phyloP scores from a whole-genome alignment of 2,329 filamentous ascomycete species.

The Grosmannia serpens region DNA sequence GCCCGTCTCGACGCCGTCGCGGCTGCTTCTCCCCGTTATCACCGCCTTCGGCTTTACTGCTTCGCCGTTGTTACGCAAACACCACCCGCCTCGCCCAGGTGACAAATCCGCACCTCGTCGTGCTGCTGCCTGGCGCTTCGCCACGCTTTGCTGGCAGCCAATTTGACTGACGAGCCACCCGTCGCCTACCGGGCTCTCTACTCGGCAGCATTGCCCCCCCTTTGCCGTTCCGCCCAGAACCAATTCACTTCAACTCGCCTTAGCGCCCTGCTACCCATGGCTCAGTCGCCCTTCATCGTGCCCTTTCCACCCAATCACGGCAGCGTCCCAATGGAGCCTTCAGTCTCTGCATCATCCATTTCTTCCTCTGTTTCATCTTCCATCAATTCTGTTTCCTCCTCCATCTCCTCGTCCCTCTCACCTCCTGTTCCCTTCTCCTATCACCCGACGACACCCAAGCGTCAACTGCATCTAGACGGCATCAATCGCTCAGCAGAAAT shows the following conservation, averaged over 20 bases:
- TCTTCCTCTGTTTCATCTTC: constrained; percentile 2
- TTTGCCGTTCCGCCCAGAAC: neutral
- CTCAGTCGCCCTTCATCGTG: neutral
- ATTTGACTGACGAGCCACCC: neutral
- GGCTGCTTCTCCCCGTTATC: neutral
- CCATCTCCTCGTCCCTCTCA: neutral
- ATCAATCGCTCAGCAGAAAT: neutral
- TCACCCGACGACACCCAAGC: constrained; percentile 1
- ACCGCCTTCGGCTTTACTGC: neutral
- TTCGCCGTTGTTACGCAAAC: neutral
- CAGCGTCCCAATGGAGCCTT: constrained; percentile 10
- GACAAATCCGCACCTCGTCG: constrained; percentile 2
- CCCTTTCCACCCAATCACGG: neutral
- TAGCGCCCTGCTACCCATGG: neutral
- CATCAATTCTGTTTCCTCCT: neutral
- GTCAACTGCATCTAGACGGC: neutral
- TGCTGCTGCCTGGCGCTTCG: constrained; percentile 10
- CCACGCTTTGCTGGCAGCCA: constrained; percentile 2
- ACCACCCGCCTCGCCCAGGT: neutral
- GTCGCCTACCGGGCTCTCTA: neutral
- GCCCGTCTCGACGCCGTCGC: neutral
- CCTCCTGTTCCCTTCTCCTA: neutral
- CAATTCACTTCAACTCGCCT: neutral
- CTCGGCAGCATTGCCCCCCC: neutral
- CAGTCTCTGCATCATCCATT: constrained; percentile 6